phyloP scores from a whole-genome alignment of 805 yeast species.

The Schizosaccharomyces pombe region DNA sequence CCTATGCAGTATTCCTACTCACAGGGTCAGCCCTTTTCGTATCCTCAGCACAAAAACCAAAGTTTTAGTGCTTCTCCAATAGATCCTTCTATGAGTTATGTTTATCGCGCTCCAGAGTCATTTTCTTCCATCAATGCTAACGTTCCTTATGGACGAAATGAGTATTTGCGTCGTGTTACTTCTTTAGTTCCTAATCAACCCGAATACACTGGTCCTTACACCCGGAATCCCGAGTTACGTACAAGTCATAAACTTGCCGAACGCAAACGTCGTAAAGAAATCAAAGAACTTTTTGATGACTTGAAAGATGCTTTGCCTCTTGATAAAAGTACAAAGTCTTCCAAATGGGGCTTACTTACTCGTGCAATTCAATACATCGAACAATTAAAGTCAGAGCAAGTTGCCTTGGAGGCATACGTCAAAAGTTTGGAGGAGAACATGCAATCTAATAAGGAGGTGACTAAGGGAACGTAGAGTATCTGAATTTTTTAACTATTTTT shows the following conservation, averaged over 20 bases:
- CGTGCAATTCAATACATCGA: constrained; percentile 9
- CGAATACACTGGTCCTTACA: constrained; percentile 7
- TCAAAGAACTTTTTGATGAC: constrained; percentile 11
- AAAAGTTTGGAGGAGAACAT: constrained; percentile 1
- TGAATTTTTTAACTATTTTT: too few relatives aligned
- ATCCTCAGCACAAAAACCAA: not conserved
- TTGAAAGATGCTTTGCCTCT: constrained; percentile 10
- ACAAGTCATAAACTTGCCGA: constrained; percentile 13
- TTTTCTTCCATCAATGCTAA: not conserved
- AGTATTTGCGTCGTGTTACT: not conserved
- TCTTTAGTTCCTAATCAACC: not conserved
- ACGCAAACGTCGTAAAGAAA: constrained; percentile 12
- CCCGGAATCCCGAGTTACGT: constrained; percentile 12
- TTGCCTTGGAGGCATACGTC: constrained; percentile 8
- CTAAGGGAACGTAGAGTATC: too few relatives aligned
- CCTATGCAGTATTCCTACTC: too few relatives aligned
- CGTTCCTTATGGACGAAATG: not conserved
- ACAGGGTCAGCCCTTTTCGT: too few relatives aligned
- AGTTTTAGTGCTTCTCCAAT: not conserved
- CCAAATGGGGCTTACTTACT: constrained; percentile 11
- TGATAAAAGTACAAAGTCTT: constrained; percentile 11
- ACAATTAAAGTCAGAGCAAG: constrained; percentile 5
- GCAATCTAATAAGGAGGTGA: not conserved
- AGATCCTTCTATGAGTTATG: not conserved
- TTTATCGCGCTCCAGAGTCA: not conserved